Evolutionary conservation across 768 basidiomycete species (phyloP).

Genomic region (Boletus edulis): DNA sequence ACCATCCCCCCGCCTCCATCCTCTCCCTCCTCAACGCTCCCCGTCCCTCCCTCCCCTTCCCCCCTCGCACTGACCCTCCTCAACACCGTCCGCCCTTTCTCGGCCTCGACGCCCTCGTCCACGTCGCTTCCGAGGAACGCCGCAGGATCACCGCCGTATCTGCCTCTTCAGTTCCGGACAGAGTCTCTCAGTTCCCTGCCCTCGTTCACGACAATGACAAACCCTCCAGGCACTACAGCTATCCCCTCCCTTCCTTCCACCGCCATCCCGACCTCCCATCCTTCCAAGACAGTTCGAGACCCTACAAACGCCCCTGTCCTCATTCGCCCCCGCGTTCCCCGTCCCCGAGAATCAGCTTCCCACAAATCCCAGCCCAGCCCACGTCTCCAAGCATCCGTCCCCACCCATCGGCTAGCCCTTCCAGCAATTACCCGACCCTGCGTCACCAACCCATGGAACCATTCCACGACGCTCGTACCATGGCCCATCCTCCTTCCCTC

Average conservation of each 20-base stretch:
- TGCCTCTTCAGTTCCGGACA: neutral
- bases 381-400: conserved; percentile 17
- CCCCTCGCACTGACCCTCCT: neutral
- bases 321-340: conserved; percentile 12
- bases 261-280: neutral
- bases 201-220: conserved; percentile 20
- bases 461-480: neutral
- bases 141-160: conserved; percentile 41
- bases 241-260: neutral
- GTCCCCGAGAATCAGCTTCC: conserved; percentile 8
- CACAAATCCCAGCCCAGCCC: neutral
- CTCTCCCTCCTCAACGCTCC: conserved; percentile 20
- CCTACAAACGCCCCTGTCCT: conserved; percentile 23
- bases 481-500: conserved; percentile 1
- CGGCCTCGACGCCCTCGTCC: conserved; percentile 65
- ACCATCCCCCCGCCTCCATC: conserved; percentile 13
- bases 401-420: conserved; percentile 22
- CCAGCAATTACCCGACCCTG: conserved; percentile 21
- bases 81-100: neutral
- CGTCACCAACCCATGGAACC: conserved; percentile 19
- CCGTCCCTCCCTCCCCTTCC: neutral
- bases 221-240: conserved; percentile 4
- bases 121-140: conserved; percentile 67
- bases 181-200: neutral
- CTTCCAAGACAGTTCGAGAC: conserved; percentile 7